phyloP scores from a whole-genome alignment of 805 yeast genomes.

The Spathaspora passalidarum region DNA sequence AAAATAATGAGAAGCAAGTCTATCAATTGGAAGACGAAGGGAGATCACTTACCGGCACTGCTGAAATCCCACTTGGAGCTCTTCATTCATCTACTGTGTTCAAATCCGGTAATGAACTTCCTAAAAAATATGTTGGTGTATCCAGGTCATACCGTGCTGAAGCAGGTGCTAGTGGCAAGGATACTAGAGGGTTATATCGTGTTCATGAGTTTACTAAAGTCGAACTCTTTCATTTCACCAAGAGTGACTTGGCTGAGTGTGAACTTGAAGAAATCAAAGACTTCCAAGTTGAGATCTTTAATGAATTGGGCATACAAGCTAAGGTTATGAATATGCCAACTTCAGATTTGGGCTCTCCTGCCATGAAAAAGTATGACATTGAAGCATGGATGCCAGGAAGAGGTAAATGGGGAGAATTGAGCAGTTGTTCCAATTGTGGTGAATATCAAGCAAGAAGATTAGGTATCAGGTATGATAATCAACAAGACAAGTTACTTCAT shows the following conservation, averaged over 20 bases:
- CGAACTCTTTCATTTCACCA: conserved; percentile 78
- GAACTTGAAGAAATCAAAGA: conserved; percentile 59
- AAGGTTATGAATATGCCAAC: conserved; percentile 86
- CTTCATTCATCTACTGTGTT: conserved; percentile 54
- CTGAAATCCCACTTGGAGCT: conserved; percentile 93
- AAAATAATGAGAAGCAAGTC: conserved; percentile 80
- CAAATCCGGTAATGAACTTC: conserved; percentile 37
- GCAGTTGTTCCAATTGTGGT: conserved; percentile 88
- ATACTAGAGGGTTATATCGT: conserved; percentile 86
- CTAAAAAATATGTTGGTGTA: conserved; percentile 69
- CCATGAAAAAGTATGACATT: conserved; percentile 84
- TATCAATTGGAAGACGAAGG: conserved; percentile 57
- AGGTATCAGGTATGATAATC: conserved; percentile 50
- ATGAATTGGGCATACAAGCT: conserved; percentile 71
- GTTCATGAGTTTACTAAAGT: conserved; percentile 97
- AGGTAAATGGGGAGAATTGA: conserved; percentile 87
- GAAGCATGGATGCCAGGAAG: conserved; percentile 99
- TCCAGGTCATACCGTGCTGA: conserved; percentile 91
- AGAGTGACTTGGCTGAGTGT: conserved; percentile 40
- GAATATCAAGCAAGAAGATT: conserved; percentile 88
- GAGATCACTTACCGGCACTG: conserved; percentile 84
- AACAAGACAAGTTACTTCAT: conserved; percentile 31
- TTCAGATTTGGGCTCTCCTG: conserved; percentile 91
- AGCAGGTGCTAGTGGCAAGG: conserved; percentile 95
- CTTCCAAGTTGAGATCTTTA: conserved; percentile 64